Evolutionary conservation across 768 basidiomycete species (phyloP).

Genomic region (Termitomyces heimii): DNA sequence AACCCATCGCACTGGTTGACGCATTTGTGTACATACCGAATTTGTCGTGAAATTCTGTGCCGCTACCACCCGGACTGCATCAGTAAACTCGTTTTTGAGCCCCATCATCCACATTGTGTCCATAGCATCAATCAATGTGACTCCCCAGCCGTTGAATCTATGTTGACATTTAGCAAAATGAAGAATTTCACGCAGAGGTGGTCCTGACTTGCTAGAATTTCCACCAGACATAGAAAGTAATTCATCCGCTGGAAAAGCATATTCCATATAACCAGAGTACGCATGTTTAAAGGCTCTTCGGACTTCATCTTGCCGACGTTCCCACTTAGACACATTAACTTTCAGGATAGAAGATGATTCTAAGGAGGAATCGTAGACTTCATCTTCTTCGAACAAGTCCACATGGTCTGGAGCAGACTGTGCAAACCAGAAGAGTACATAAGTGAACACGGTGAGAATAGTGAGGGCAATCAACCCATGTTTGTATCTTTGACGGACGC

Average conservation of each 20-base stretch:
- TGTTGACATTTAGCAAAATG: neutral
- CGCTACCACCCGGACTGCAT: constrained; percentile 45
- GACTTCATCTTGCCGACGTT: constrained; percentile 38
- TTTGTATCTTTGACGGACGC: neutral
- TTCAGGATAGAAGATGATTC: neutral
- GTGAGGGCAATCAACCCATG: neutral
- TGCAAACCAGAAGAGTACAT: neutral
- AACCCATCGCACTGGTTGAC: neutral
- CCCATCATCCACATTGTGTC: constrained; percentile 83
- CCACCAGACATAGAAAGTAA: constrained; percentile 37
- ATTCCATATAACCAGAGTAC: constrained; percentile 42
- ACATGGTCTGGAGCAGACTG: neutral
- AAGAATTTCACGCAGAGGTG: neutral
- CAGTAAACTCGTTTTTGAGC: constrained; percentile 59
- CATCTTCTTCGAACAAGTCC: neutral
- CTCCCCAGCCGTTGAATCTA: constrained; percentile 41
- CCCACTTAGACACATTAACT: constrained; percentile 24
- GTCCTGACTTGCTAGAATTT: constrained; percentile 43
- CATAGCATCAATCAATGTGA: constrained; percentile 70
- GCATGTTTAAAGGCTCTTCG: constrained; percentile 51
- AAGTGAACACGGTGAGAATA: neutral
- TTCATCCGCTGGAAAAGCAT: constrained; percentile 52
- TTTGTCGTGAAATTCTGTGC: constrained; percentile 34
- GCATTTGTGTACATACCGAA: constrained; percentile 20
- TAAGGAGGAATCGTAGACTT: neutral